Conservation (phyloP, 108 stramenopile genomes). For the Skeletonema menzelii region DNA sequence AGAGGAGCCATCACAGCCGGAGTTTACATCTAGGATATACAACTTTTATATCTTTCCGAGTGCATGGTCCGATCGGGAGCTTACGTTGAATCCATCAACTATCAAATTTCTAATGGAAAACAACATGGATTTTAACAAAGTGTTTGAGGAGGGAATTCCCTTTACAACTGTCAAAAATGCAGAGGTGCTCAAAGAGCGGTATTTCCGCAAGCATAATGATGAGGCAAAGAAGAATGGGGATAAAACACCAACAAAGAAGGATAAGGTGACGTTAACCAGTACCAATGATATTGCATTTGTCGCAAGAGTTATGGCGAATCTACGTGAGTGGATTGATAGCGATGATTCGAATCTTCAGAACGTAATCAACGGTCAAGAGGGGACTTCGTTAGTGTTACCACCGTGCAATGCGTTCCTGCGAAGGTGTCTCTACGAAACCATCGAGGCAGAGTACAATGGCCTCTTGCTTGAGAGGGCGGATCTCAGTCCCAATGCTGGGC, state of each 20-base stretch:
- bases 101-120: conserved; percentile 67
- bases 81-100: conserved; percentile 66
- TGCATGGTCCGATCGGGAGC: conserved; percentile 37
- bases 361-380: conserved; percentile 34
- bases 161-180: conserved; percentile 51
- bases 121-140: conserved; percentile 70
- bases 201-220: conserved; percentile 31
- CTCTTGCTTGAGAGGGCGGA: conserved; percentile 61
- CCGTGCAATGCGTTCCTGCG: conserved; percentile 81
- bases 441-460: conserved; percentile 73
- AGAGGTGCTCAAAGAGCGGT: conserved; percentile 35
- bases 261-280: conserved; percentile 34
- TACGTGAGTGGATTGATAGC: conserved; percentile 85
- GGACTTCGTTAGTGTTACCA: conserved; percentile 60
- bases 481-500: conserved; percentile 10
- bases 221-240: conserved; percentile 13
- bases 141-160: conserved; percentile 65
- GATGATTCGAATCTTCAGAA: conserved; percentile 25
- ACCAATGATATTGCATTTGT: conserved; percentile 60
- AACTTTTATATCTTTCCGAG: conserved; percentile 83
- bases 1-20: conserved; percentile 5
- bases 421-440: conserved; percentile 76
- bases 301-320: conserved; percentile 66
- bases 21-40: conserved; percentile 54
- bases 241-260: conserved; percentile 1